These are phyloP conservation scores for Huntiella abstrusa DNA, from an alignment of 2,329 filamentous ascomycete genomes.

Conservation along the genomic window DNA sequence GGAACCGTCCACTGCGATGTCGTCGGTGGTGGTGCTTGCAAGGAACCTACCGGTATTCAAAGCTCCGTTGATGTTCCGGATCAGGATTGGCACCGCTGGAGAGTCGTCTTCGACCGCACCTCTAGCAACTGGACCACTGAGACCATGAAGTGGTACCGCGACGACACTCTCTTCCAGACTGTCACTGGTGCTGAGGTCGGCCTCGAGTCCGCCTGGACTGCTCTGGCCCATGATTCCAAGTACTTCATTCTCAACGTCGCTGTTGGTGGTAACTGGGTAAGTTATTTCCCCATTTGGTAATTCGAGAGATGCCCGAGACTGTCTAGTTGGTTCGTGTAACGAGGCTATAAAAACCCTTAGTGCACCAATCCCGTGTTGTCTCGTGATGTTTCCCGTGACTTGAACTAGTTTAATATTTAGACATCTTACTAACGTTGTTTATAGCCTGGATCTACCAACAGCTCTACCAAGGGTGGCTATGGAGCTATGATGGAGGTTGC, in stretches of 20 bases:
- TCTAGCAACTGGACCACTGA: slow-evolving; percentile 26
- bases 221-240: slow-evolving; percentile 29
- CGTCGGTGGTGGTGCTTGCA: slow-evolving; percentile 28
- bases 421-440: slow-evolving; percentile 8
- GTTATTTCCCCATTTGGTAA: slow-evolving; percentile 14
- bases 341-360: too few relatives aligned
- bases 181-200: slow-evolving; percentile 26
- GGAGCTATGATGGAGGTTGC: slow-evolving; percentile 14
- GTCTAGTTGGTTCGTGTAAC: too few relatives aligned
- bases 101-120: slow-evolving; percentile 30
- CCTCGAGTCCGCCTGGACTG: slow-evolving; percentile 28
- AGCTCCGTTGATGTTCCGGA: slow-evolving; percentile 20
- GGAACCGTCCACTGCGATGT: slow-evolving; percentile 34
- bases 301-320: too few relatives aligned
- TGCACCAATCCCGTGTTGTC: not conserved
- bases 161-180: slow-evolving; percentile 25
- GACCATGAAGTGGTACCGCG: slow-evolving; percentile 31
- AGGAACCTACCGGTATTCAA: slow-evolving; percentile 28
- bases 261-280: slow-evolving; percentile 33
- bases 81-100: slow-evolving; percentile 29
- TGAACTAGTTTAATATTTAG: not conserved
- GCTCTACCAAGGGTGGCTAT: slow-evolving; percentile 24
- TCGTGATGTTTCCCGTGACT: not conserved
- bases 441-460: slow-evolving; percentile 31
- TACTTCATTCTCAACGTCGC: slow-evolving; percentile 37